Conservation (phyloP, 1,139 yeast species). For the Kazachstania sp. region DNA sequence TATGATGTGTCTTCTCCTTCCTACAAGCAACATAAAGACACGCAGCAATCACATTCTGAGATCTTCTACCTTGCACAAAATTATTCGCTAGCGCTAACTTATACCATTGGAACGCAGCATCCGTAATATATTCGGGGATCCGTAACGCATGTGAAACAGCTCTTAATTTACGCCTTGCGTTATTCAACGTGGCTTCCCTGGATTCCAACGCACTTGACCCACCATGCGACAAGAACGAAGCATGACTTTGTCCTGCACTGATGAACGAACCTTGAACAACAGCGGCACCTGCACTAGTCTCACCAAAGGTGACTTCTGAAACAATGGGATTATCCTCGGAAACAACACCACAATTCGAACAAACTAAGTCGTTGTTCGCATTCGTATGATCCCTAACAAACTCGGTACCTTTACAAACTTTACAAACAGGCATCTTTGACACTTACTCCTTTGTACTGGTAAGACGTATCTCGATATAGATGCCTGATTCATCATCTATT, state of each 20-base stretch:
- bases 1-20: conserved; percentile 81
- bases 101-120: conserved; percentile 84
- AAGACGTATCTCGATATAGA: background rate
- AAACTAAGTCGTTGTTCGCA: conserved; percentile 70
- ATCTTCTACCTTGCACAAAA: conserved; percentile 90
- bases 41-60: conserved; percentile 91
- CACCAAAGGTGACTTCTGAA: conserved; percentile 91
- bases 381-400: conserved; percentile 44
- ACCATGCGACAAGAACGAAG: conserved; percentile 46
- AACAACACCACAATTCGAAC: conserved; percentile 78
- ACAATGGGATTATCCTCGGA: conserved; percentile 90
- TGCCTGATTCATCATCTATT: background rate
- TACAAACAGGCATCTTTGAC: conserved; percentile 27
- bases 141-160: conserved; percentile 70
- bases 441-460: background rate
- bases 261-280: conserved; percentile 91
- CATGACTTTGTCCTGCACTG: conserved; percentile 79
- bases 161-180: conserved; percentile 68
- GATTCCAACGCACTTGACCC: conserved; percentile 69
- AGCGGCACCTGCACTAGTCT: conserved; percentile 87
- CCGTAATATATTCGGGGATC: conserved; percentile 78
- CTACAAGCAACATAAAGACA: conserved; percentile 93
- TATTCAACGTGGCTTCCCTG: conserved; percentile 76
- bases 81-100: conserved; percentile 74
- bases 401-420: conserved; percentile 41